A percentile compares a stretch with the other conserved stretches of the same genome.
These are phyloP conservation scores for Torulaspora delbrueckii DNA, from an alignment of 805 yeast species.

Conservation along the genomic window DNA sequence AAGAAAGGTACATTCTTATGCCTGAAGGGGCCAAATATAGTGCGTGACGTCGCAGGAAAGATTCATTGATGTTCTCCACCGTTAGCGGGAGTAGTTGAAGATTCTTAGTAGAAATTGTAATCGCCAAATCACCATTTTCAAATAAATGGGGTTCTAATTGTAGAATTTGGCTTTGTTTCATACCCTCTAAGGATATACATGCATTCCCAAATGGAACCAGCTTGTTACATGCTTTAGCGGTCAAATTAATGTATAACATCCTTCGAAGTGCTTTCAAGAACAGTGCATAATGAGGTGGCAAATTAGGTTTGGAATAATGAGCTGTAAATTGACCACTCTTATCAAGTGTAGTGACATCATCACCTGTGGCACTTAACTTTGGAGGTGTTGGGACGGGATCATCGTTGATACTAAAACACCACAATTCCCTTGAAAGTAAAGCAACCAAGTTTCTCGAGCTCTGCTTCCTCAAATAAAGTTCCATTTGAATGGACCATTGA, in stretches of 20 bases:
- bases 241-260: constrained; percentile 35
- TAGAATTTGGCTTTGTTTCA: constrained; percentile 31
- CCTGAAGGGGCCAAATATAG: constrained; percentile 54
- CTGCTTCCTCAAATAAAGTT: constrained; percentile 35
- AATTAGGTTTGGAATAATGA: constrained; percentile 35
- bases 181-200: constrained; percentile 30
- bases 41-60: constrained; percentile 35
- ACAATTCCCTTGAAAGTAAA: constrained; percentile 39
- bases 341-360: constrained; percentile 20
- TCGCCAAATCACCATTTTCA: constrained; percentile 41
- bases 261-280: constrained; percentile 48
- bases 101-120: constrained; percentile 34
- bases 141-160: constrained; percentile 47
- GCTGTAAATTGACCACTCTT: constrained; percentile 34
- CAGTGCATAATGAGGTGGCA: constrained; percentile 42
- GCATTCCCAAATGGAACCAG: constrained; percentile 51
- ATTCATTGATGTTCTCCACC: constrained; percentile 16
- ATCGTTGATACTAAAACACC: constrained; percentile 42
- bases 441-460: constrained; percentile 38
- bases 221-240: constrained; percentile 32
- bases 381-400: constrained; percentile 35
- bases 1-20: constrained; percentile 43
- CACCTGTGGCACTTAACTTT: constrained; percentile 12
- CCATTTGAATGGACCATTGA: constrained; percentile 41
- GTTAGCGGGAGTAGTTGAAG: constrained; percentile 36